These are phyloP conservation scores for Xylaria grammica DNA, from an alignment of 495 filamentous ascomycete species.

Conservation along the genomic window DNA sequence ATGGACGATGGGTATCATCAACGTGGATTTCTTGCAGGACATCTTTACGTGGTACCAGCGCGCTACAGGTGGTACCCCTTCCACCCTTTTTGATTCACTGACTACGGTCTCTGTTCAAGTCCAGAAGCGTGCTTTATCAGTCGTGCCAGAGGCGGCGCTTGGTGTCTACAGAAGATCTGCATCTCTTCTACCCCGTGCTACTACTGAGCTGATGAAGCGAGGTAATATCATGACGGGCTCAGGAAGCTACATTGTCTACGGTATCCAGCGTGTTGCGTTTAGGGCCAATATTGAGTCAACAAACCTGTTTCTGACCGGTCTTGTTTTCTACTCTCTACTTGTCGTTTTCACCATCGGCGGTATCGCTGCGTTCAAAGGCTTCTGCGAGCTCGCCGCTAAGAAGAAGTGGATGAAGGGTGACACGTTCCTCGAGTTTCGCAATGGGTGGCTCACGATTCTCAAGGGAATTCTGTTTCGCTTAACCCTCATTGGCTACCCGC, in stretches of 20 bases:
- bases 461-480: conserved; percentile 93
- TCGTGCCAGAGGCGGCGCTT: conserved; percentile 40
- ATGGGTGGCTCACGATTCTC: conserved; percentile 78
- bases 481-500: conserved; percentile 90
- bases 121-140: conserved; percentile 67
- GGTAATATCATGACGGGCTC: conserved; percentile 51
- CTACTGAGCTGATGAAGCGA: conserved; percentile 48
- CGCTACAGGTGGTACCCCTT: conserved; percentile 85
- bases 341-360: conserved; percentile 70
- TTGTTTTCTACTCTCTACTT: conserved; percentile 89
- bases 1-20: conserved; percentile 98
- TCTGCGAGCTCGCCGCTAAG: conserved; percentile 73
- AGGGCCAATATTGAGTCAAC: conserved; percentile 82
- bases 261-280: conserved; percentile 92
- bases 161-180: conserved; percentile 52
- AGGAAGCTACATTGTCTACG: conserved; percentile 72
- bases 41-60: conserved; percentile 97
- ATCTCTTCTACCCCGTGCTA: conserved; percentile 49
- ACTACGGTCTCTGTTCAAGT: conserved; percentile 82
- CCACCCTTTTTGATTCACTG: conserved; percentile 76
- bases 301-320: conserved; percentile 92
- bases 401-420: conserved; percentile 81
- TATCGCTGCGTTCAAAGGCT: conserved; percentile 79
- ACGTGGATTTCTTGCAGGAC: conserved; percentile 81
- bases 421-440: conserved; percentile 92